Base-by-base conservation (phyloP, 352 stramenopile genomes). In the Phytophthora multivora region DNA sequence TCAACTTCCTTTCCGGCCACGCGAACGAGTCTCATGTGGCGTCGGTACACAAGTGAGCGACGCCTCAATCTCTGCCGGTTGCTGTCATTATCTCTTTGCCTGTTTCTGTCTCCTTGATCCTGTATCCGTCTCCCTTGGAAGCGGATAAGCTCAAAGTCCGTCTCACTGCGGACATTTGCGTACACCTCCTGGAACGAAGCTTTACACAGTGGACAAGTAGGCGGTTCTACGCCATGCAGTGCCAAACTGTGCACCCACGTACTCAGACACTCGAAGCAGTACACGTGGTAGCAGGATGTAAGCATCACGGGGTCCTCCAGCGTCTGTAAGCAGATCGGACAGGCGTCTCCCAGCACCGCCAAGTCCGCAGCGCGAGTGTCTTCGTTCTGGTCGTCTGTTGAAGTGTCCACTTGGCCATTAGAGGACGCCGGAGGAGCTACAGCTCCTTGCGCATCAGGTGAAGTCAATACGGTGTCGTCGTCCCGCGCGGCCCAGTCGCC, bases 191-290 rank as follows among this genome's bases (percentile, higher is more conserved):
- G 60, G 63, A 93, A 93, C 15, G 45, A 23, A 48, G 69, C 66
- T 59, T 93, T 93, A 55, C 84, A 93, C 26, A 93, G 59, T 8
- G 84, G 84, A 69, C 84, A 93, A 4, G 76, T 88, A 28, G 80
- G 56, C 12, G 40, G 63, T 0, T 71, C 66, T 23, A 88, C 66
- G 35, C 83, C 83, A 25, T 89, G 79, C 9, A 90, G 58, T 25
- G 72, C 77, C 45, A 87, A 53, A 55, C 76, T 88, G 21, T 75
- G 62, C 46, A 74, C 73, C 84, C 84, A 93, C 10, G 69, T 81
- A 39, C 71, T 79, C 12, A 93, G 45, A 56, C 84, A 93, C 55
- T 77, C 76, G 59, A 77, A 76, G 59, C 84, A 93, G 66, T 88
- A 93, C 7, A 90, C 82, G 59, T 93, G 84, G 41, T 82, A 85